Conservation (phyloP, 176 grass and related monocot species). For the Oryza glumipatula region DNA sequence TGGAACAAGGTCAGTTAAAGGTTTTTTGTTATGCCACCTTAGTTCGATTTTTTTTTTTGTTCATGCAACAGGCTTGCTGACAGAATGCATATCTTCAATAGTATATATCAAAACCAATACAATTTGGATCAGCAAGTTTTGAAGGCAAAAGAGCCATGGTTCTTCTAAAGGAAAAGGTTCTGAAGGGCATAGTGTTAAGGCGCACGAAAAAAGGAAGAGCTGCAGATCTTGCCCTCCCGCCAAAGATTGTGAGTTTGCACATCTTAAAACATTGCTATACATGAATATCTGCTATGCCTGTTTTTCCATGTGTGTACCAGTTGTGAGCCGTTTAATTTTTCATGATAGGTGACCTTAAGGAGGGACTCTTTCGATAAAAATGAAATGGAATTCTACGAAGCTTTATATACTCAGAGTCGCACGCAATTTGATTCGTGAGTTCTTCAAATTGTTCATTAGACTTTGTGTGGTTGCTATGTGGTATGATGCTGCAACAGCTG, state of each 20-base stretch:
- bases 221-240: conserved; percentile 92
- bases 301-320: neutral
- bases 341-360: conserved; percentile 80
- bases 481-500: conserved; percentile 15
- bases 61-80: conserved; percentile 10
- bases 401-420: conserved; percentile 90
- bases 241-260: conserved; percentile 68
- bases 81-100: conserved; percentile 44
- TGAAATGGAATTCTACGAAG: conserved; percentile 95
- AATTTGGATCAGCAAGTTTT: conserved; percentile 35
- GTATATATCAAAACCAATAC: conserved; percentile 80
- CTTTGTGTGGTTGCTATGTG: conserved; percentile 16
- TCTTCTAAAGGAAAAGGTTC: conserved; percentile 81
- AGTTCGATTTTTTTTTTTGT: neutral
- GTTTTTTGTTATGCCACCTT: conserved; percentile 5
- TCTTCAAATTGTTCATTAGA: conserved; percentile 9
- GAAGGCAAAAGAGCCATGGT: conserved; percentile 65
- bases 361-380: conserved; percentile 78
- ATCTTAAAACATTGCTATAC: conserved; percentile 22
- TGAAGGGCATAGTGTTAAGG: conserved; percentile 88
- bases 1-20: conserved; percentile 81
- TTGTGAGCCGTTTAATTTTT: conserved; percentile 32
- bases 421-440: conserved; percentile 95
- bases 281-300: neutral
- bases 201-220: conserved; percentile 90